phyloP scores from a whole-genome alignment of 306 rosid genomes.

The Begonia masoniana region DNA sequence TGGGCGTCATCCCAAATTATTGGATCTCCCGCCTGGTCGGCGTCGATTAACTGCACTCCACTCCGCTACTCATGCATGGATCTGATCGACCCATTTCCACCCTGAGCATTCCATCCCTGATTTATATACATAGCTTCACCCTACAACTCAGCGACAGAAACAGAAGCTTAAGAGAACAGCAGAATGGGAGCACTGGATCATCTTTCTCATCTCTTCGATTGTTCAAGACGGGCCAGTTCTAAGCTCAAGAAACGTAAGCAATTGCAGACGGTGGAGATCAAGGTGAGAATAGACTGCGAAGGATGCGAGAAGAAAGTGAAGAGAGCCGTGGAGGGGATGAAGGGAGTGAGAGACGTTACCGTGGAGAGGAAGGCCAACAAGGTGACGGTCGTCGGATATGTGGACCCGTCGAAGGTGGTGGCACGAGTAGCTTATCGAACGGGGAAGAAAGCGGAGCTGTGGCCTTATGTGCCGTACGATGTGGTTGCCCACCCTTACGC shows the following conservation, averaged over 20 bases:
- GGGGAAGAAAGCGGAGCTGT: constrained; percentile 63
- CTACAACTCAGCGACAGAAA: not conserved
- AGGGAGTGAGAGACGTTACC: constrained; percentile 48
- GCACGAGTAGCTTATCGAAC: constrained; percentile 54
- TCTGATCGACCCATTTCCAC: too few species aligned
- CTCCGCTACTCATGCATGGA: too few species aligned
- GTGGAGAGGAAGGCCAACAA: constrained; percentile 57
- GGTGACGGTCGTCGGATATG: constrained; percentile 57
- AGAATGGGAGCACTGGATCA: constrained; percentile 29
- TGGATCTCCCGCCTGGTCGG: too few species aligned
- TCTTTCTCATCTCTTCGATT: constrained; percentile 21
- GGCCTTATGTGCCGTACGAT: constrained; percentile 83
- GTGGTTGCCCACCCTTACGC: constrained; percentile 75
- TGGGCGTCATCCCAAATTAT: too few species aligned
- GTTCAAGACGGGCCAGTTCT: constrained; percentile 12
- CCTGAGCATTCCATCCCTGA: too few species aligned
- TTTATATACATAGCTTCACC: not conserved
- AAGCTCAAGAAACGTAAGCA: constrained; percentile 28
- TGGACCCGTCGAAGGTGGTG: constrained; percentile 51
- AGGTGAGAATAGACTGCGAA: constrained; percentile 79
- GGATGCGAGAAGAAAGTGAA: constrained; percentile 72
- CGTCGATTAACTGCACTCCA: too few species aligned
- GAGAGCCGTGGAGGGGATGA: constrained; percentile 64
- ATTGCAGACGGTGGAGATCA: constrained; percentile 76
- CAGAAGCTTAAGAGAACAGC: not conserved